Conservation (phyloP, 805 yeast species). For the Candida manassasensis region DNA sequence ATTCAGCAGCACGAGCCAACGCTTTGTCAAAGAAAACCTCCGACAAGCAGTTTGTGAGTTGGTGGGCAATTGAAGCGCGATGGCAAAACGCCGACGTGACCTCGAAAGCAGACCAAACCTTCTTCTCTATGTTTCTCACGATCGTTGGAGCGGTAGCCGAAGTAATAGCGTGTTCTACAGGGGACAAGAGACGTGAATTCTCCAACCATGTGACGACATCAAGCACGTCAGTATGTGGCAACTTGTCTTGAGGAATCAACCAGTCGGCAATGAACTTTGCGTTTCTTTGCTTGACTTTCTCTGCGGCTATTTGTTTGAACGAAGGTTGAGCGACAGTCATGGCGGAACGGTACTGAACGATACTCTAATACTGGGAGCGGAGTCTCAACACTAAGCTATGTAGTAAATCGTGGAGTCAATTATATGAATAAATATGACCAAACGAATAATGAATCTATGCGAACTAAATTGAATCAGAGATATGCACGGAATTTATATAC, state of each 20-base stretch:
- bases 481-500: no score
- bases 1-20: constrained; percentile 16
- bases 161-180: constrained; percentile 37
- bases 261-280: constrained; percentile 42
- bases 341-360: no score
- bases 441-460: no score
- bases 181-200: constrained; percentile 20
- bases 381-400: no score
- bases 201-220: constrained; percentile 38
- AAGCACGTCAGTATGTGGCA: constrained; percentile 25
- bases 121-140: constrained; percentile 24
- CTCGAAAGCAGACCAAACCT: constrained; percentile 37
- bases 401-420: no score
- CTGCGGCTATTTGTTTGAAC: constrained; percentile 37
- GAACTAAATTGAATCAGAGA: no score
- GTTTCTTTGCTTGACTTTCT: constrained; percentile 38
- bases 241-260: constrained; percentile 30
- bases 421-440: no score
- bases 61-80: constrained; percentile 56
- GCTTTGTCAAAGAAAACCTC: constrained; percentile 34
- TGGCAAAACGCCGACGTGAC: constrained; percentile 55
- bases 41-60: constrained; percentile 38
- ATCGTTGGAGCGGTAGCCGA: constrained; percentile 24
- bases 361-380: no score
- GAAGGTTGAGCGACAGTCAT: constrained; percentile 8